These are phyloP conservation scores for Cronartium ribicola DNA, from an alignment of 1,284 basidiomycete genomes.

Conservation along the genomic window DNA sequence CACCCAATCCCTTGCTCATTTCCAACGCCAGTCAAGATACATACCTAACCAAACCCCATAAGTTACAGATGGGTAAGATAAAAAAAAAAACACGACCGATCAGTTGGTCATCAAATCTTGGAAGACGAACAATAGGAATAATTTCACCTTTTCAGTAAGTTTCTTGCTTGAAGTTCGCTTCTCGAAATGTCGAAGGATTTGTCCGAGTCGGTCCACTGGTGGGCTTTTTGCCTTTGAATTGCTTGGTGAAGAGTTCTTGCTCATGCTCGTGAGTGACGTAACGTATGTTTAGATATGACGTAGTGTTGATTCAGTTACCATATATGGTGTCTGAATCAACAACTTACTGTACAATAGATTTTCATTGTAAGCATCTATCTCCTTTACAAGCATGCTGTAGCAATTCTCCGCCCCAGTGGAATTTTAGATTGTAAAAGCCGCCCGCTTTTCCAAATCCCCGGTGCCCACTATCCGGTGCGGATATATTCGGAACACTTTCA, in stretches of 20 bases:
- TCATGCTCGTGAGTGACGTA: too few relatives aligned
- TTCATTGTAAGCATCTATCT: too few relatives aligned
- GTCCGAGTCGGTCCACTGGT: slow-evolving; percentile 13
- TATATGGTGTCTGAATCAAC: too few relatives aligned
- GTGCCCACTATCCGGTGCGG: too few relatives aligned
- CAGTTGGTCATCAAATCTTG: background rate
- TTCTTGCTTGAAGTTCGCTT: slow-evolving; percentile 23
- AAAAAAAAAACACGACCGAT: background rate
- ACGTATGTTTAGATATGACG: too few relatives aligned
- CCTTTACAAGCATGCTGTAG: too few relatives aligned
- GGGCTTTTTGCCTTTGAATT: background rate
- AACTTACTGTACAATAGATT: too few relatives aligned
- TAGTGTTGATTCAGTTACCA: too few relatives aligned
- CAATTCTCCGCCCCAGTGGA: too few relatives aligned
- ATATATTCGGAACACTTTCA: too few relatives aligned
- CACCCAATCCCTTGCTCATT: slow-evolving; percentile 48
- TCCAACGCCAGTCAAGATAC: slow-evolving; percentile 49
- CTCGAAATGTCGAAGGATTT: slow-evolving; percentile 19
- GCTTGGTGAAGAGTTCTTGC: background rate
- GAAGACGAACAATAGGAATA: background rate
- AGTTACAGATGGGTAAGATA: background rate
- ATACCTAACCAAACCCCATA: slow-evolving; percentile 45
- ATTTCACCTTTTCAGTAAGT: slow-evolving; percentile 14
- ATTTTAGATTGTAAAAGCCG: too few relatives aligned
- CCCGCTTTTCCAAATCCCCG: too few relatives aligned